A percentile compares a stretch with the other conserved stretches of the same genome.
Evolutionary conservation across 306 rosid genomes (phyloP).

Genomic region (Dryas alaskensis): DNA sequence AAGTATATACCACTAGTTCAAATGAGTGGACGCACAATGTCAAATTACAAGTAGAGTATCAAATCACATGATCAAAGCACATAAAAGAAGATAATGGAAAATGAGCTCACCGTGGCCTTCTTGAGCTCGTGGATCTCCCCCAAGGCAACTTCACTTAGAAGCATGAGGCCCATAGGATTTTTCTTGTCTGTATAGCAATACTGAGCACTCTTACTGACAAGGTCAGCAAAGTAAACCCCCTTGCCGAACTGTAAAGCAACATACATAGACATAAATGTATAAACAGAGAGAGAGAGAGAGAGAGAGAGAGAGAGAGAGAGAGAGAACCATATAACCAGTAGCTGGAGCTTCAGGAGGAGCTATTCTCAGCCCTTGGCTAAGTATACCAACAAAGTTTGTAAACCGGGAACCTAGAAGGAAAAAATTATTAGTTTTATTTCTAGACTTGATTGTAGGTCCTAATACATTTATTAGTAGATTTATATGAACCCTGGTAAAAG

Average conservation of each 20-base stretch:
- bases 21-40: not conserved
- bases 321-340: slow-evolving; percentile 89
- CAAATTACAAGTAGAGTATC: not conserved
- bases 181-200: slow-evolving; percentile 95
- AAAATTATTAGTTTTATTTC: slow-evolving; percentile 15
- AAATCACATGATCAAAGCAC: not conserved
- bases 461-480: not conserved
- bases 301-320: slow-evolving; percentile 13
- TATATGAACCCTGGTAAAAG: not conserved
- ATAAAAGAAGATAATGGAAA: slow-evolving; percentile 14
- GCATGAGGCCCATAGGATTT: slow-evolving; percentile 81
- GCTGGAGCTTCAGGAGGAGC: slow-evolving; percentile 99
- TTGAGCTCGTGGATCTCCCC: slow-evolving; percentile 83
- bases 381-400: slow-evolving; percentile 92
- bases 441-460: slow-evolving; percentile 7
- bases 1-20: not conserved
- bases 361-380: slow-evolving; percentile 94
- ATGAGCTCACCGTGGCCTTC: slow-evolving; percentile 67
- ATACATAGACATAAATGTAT: not conserved
- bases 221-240: slow-evolving; percentile 90
- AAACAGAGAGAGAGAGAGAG: slow-evolving; percentile 12
- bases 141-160: slow-evolving; percentile 91
- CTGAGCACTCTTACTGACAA: slow-evolving; percentile 97
- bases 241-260: slow-evolving; percentile 78
- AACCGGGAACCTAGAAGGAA: slow-evolving; percentile 71